A percentile compares a stretch with the other conserved stretches of the same genome.
phyloP scores from a whole-genome alignment of 371 early-diverging fungal species.

The Funneliformis caledonium region DNA sequence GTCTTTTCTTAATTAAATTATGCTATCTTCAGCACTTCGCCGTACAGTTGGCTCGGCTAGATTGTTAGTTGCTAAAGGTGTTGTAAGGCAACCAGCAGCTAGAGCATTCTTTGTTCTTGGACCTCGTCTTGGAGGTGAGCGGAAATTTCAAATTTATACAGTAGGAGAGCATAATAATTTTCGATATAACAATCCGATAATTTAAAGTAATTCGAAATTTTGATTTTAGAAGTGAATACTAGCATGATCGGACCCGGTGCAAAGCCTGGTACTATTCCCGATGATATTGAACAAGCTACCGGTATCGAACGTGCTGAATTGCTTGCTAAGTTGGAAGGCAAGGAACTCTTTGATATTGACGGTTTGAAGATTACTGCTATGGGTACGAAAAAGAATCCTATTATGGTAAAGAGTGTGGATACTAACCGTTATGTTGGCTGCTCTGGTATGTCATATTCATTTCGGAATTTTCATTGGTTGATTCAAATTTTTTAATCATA shows the following conservation, averaged over 20 bases:
- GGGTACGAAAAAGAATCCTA: conserved; percentile 87
- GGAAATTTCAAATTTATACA: neutral
- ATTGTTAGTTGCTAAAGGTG: neutral
- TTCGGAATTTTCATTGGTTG: conserved; percentile 3
- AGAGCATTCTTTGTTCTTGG: conserved; percentile 13
- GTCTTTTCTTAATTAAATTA: neutral
- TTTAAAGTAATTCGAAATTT: neutral
- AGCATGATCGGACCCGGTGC: conserved; percentile 63
- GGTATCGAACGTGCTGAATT: conserved; percentile 93
- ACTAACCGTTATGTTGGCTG: conserved; percentile 90
- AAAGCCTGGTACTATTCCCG: conserved; percentile 71
- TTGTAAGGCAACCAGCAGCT: neutral
- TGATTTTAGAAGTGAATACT: neutral
- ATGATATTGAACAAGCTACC: conserved; percentile 90
- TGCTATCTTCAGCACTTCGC: neutral
- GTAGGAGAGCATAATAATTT: neutral
- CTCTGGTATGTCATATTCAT: conserved; percentile 70
- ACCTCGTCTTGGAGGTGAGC: conserved; percentile 24
- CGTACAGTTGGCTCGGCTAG: neutral
- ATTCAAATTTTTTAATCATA: too few species aligned
- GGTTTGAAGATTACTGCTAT: conserved; percentile 77
- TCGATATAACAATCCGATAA: neutral
- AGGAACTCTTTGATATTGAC: conserved; percentile 86
- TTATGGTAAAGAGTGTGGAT: conserved; percentile 85
- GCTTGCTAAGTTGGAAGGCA: conserved; percentile 82